phyloP scores from a whole-genome alignment of 768 basidiomycete species.

The Cystofilobasidium macerans region DNA sequence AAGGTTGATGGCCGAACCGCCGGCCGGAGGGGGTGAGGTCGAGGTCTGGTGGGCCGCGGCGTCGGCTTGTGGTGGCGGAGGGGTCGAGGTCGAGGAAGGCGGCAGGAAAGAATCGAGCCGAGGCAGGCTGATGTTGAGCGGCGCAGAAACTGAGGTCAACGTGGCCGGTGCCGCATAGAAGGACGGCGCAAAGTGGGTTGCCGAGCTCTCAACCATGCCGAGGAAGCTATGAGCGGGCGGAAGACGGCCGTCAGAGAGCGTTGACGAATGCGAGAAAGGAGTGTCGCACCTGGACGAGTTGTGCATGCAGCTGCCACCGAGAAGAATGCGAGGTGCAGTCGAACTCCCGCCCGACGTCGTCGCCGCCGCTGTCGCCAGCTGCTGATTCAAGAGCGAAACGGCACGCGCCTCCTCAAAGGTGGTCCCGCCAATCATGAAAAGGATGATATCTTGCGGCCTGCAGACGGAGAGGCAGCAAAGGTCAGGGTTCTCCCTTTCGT shows the following conservation, averaged over 20 bases:
- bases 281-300: conserved; percentile 71
- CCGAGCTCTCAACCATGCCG: conserved; percentile 70
- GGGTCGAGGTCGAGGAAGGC: conserved; percentile 66
- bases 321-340: conserved; percentile 52
- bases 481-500: background rate
- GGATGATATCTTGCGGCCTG: conserved; percentile 89
- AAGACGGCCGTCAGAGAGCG: background rate
- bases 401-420: conserved; percentile 91
- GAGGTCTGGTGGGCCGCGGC: background rate
- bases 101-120: conserved; percentile 48
- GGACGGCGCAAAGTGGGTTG: conserved; percentile 38
- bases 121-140: conserved; percentile 27
- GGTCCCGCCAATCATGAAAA: conserved; percentile 92
- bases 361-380: conserved; percentile 40
- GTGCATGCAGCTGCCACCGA: conserved; percentile 90
- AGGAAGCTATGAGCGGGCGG: conserved; percentile 51
- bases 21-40: background rate
- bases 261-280: background rate
- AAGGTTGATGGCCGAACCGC: conserved; percentile 62
- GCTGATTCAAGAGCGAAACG: conserved; percentile 76
- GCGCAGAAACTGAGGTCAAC: conserved; percentile 18
- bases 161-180: conserved; percentile 32
- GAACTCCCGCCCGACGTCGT: conserved; percentile 36
- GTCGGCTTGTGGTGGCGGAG: conserved; percentile 38
- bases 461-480: background rate